Percentiles rank a stretch among this genome's conserved stretches.
Conservation (phyloP, 2,329 filamentous ascomycete genomes). For the Trichoderma afroharzianum region DNA sequence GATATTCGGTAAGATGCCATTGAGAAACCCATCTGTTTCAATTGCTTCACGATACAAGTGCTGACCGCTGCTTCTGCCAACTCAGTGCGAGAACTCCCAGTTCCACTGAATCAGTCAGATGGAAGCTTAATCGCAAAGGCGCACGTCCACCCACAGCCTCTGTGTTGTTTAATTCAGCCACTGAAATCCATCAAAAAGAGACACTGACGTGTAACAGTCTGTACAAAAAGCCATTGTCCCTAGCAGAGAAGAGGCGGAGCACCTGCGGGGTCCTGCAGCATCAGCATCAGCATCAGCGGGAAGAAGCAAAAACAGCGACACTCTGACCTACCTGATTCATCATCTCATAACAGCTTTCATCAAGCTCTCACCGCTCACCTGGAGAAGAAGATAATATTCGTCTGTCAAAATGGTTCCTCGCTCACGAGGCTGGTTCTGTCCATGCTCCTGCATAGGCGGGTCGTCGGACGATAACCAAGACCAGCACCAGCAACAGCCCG, state of each 20-base stretch:
- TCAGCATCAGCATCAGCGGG: not conserved
- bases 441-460: slow-evolving; percentile 7
- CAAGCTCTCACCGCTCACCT: not conserved
- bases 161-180: not conserved
- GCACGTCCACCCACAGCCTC: not conserved
- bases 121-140: not conserved
- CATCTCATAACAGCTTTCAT: not conserved
- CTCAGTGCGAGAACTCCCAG: not conserved
- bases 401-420: not conserved
- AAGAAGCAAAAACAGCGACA: not conserved
- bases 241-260: not conserved
- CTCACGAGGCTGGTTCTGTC: slow-evolving; percentile 1
- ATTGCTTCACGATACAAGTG: not conserved
- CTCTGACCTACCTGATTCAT: not conserved
- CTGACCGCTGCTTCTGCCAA: not conserved
- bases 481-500: not conserved
- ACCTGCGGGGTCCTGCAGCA: slow-evolving; percentile 2
- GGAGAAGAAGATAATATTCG: not conserved
- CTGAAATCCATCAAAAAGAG: not conserved
- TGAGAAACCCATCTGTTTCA: not conserved
- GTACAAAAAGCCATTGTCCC: not conserved
- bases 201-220: not conserved
- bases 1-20: not conserved
- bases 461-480: slow-evolving; percentile 3
- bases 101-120: too few relatives aligned